Conservation (phyloP, 2,329 filamentous ascomycete genomes). For the Ceratocystis albifundus region DNA sequence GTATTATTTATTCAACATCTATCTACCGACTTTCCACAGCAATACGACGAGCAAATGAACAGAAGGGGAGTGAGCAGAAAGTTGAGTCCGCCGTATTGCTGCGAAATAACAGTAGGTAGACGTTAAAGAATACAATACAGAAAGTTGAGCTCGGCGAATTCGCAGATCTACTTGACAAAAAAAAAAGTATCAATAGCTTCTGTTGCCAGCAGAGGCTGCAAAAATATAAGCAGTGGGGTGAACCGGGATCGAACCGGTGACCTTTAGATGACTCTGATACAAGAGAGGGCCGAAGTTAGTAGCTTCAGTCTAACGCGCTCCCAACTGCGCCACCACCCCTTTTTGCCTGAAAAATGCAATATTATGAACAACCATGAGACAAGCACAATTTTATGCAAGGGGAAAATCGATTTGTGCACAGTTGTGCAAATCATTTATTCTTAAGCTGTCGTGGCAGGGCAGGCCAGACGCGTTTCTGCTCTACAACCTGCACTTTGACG, state of each 20-base stretch:
- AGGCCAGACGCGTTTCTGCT: slow-evolving; percentile 10
- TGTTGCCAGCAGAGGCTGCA: not conserved
- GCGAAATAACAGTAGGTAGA: too few relatives aligned
- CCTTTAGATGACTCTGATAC: slow-evolving; percentile 22
- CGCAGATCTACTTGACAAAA: not conserved
- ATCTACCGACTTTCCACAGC: too few relatives aligned
- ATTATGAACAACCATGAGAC: not conserved
- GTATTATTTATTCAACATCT: too few relatives aligned
- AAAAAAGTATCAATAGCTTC: not conserved
- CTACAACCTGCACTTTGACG: slow-evolving; percentile 13
- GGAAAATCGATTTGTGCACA: not conserved
- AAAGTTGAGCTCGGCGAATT: too few relatives aligned
- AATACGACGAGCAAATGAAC: too few relatives aligned
- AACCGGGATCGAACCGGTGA: slow-evolving; percentile 24
- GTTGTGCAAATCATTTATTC: not conserved
- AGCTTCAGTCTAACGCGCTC: slow-evolving; percentile 24
- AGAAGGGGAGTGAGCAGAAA: too few relatives aligned
- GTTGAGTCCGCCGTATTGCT: too few relatives aligned
- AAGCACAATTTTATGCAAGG: not conserved
- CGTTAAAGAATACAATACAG: too few relatives aligned
- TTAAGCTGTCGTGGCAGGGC: not conserved
- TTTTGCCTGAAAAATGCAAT: not conserved
- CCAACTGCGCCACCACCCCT: slow-evolving; percentile 23
- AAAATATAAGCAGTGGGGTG: slow-evolving; percentile 17
- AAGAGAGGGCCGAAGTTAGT: slow-evolving; percentile 22